Evolutionary conservation across 1,284 basidiomycete species (phyloP).

Genomic region (Schizopora paradoxa): DNA sequence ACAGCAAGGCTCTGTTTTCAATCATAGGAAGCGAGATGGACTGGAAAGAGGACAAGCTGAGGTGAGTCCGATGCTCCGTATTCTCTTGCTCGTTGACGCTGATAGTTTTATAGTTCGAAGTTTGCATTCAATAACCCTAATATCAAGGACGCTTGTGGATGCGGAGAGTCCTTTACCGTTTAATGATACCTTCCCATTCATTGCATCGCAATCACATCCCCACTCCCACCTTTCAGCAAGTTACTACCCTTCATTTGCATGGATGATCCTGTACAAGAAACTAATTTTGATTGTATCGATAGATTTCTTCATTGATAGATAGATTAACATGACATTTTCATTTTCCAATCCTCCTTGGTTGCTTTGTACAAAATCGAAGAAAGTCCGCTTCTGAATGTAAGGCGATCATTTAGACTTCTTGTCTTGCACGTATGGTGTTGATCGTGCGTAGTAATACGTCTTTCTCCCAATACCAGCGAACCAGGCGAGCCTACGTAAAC

Average conservation of each 20-base stretch:
- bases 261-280: no score
- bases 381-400: neutral
- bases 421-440: slow-evolving; percentile 17
- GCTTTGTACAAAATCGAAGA: neutral
- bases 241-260: no score
- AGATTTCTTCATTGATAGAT: no score
- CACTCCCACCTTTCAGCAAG: no score
- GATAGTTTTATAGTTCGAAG: slow-evolving; percentile 55
- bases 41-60: slow-evolving; percentile 90
- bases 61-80: slow-evolving; percentile 39
- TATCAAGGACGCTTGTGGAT: slow-evolving; percentile 90
- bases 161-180: slow-evolving; percentile 85
- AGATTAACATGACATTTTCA: neutral
- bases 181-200: no score
- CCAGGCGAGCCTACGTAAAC: slow-evolving; percentile 50
- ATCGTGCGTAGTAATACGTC: slow-evolving; percentile 45
- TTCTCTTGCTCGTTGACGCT: slow-evolving; percentile 4
- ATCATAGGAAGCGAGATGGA: slow-evolving; percentile 99
- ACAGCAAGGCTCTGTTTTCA: slow-evolving; percentile 95
- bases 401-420: slow-evolving; percentile 12
- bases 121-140: slow-evolving; percentile 92
- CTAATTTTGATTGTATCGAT: no score
- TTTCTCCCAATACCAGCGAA: slow-evolving; percentile 58
- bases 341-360: neutral
- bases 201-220: no score